Conservation (phyloP, 2,329 filamentous ascomycete genomes). For the Helminthosporium solani region DNA sequence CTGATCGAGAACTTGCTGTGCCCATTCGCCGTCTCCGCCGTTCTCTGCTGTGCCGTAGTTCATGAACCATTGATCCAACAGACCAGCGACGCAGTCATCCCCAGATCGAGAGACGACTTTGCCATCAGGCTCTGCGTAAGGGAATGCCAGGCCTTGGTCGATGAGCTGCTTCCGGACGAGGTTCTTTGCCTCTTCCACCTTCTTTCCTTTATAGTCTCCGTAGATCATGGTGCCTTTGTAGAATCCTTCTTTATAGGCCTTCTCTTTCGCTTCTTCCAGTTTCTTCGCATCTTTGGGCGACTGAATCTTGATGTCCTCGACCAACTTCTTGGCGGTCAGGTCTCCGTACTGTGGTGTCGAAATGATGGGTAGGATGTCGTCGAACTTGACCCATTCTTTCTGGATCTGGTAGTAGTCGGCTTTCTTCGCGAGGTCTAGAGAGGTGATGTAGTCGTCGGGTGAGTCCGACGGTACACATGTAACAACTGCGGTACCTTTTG, state of each 20-base stretch:
- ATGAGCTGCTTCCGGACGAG: constrained; percentile 79
- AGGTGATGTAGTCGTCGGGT: constrained; percentile 90
- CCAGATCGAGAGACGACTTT: constrained; percentile 83
- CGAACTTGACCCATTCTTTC: constrained; percentile 89
- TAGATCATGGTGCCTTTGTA: constrained; percentile 91
- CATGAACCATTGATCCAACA: constrained; percentile 96
- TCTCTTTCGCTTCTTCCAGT: constrained; percentile 89
- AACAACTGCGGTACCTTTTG: constrained; percentile 95
- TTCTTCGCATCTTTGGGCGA: constrained; percentile 93
- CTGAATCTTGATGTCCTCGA: constrained; percentile 92
- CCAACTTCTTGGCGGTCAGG: constrained; percentile 76
- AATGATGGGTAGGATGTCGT: constrained; percentile 76
- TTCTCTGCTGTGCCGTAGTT: constrained; percentile 72
- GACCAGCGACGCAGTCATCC: constrained; percentile 89
- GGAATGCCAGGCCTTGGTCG: constrained; percentile 76
- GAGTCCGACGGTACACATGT: constrained; percentile 95
- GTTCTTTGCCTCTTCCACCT: constrained; percentile 83
- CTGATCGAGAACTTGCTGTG: constrained; percentile 58
- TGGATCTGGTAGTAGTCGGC: constrained; percentile 90
- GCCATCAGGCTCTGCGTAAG: constrained; percentile 90
- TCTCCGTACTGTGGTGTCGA: constrained; percentile 82
- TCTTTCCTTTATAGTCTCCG: constrained; percentile 83
- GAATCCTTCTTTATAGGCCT: constrained; percentile 96
- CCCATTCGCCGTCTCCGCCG: constrained; percentile 77
- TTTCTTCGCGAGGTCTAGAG: constrained; percentile 88